Evolutionary conservation across 495 filamentous ascomycete species (phyloP).

Genomic region (Elaphomyces granulatus): DNA sequence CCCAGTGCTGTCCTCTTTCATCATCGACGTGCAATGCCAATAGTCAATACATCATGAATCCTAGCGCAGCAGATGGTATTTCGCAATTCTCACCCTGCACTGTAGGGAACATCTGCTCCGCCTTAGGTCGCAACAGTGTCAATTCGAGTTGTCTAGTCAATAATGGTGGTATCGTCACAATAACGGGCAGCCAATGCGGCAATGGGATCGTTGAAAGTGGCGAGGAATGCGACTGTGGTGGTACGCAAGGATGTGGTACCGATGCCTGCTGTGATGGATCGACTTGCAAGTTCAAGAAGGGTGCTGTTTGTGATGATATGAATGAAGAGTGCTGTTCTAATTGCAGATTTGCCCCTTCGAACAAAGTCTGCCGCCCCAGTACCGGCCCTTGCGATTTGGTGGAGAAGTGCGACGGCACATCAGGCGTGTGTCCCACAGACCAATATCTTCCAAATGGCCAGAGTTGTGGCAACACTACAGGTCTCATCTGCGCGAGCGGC

Average conservation of each 20-base stretch:
- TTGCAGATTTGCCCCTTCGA: conserved; percentile 56
- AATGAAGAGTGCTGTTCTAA: conserved; percentile 80
- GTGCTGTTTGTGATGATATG: conserved; percentile 70
- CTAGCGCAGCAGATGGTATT: conserved; percentile 58
- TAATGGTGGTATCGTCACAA: conserved; percentile 75
- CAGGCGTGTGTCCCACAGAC: conserved; percentile 62
- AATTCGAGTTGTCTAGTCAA: conserved; percentile 61
- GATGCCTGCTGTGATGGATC: conserved; percentile 73
- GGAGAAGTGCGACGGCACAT: conserved; percentile 65
- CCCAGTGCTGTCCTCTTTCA: conserved; percentile 79
- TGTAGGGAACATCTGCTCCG: conserved; percentile 92
- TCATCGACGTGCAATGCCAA: conserved; percentile 56
- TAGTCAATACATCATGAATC: conserved; percentile 86
- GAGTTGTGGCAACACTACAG: conserved; percentile 37
- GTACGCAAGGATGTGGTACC: conserved; percentile 47
- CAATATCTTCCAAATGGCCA: conserved; percentile 52
- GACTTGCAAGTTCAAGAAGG: conserved; percentile 74
- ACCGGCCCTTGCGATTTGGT: conserved; percentile 69
- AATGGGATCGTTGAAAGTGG: conserved; percentile 93
- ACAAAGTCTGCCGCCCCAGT: conserved; percentile 63
- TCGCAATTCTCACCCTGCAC: conserved; percentile 73
- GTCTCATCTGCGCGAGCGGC: conserved; percentile 74
- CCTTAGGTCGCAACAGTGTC: conserved; percentile 64
- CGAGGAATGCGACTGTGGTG: conserved; percentile 95
- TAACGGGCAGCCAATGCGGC: conserved; percentile 75